Conservation (phyloP, 2,329 filamentous ascomycete genomes). For the Leptographium flavum region DNA sequence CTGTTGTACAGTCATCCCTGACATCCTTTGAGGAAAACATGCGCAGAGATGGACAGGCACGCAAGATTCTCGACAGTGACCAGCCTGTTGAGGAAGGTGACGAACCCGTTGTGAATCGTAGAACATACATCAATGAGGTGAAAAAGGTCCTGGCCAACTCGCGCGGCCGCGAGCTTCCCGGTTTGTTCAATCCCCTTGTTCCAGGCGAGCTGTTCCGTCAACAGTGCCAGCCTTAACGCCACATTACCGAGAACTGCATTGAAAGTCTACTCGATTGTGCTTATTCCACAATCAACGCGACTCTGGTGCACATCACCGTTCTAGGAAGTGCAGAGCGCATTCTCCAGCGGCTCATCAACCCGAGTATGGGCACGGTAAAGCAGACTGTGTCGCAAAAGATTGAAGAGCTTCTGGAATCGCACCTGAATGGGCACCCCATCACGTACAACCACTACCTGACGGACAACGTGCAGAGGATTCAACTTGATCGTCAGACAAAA, state of each 20-base stretch:
- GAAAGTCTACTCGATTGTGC: conserved; percentile 12
- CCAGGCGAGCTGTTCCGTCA: conserved; percentile 18
- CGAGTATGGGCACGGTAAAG: conserved; percentile 12
- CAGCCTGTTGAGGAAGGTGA: background rate
- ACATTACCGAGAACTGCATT: conserved; percentile 9
- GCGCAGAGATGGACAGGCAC: background rate
- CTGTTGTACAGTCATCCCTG: conserved; percentile 36
- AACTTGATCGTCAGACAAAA: conserved; percentile 1
- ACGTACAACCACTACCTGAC: conserved; percentile 25
- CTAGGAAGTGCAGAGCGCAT: conserved; percentile 11
- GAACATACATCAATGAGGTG: conserved; percentile 13
- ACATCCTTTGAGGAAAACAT: conserved; percentile 23
- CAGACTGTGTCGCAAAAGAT: conserved; percentile 13
- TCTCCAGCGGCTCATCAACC: conserved; percentile 9
- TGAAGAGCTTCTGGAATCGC: conserved; percentile 15
- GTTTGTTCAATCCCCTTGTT: conserved; percentile 21
- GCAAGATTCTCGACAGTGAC: background rate
- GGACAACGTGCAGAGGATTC: conserved; percentile 19
- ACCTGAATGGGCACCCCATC: conserved; percentile 20
- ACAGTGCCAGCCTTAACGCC: conserved; percentile 18
- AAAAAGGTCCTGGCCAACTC: conserved; percentile 14
- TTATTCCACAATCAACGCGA: conserved; percentile 5
- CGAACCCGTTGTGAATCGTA: conserved; percentile 6
- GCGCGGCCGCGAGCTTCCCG: conserved; percentile 21
- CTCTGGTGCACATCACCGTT: conserved; percentile 12